Conservation (phyloP, 805 yeast genomes). For the Hanseniaspora meyeri region DNA sequence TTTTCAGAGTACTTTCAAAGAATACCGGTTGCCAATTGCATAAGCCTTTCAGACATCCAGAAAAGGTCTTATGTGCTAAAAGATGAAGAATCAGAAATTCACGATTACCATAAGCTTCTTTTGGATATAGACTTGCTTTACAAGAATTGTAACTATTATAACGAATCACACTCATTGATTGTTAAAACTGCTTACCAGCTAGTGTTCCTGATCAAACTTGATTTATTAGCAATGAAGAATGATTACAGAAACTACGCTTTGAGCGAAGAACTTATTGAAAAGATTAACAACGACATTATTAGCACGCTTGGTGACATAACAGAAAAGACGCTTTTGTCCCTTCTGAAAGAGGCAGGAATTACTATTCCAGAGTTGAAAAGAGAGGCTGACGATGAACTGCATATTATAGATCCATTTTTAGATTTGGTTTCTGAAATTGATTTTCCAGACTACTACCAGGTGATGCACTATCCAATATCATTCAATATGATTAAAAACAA, state of each 20-base stretch:
- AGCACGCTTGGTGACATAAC: conserved; percentile 4
- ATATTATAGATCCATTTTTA: conserved; percentile 58
- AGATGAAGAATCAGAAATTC: conserved; percentile 16
- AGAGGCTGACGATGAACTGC: conserved; percentile 20
- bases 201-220: conserved; percentile 43
- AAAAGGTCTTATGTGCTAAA: conserved; percentile 24
- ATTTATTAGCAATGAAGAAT: conserved; percentile 31
- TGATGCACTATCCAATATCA: conserved; percentile 64
- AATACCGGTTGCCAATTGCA: conserved; percentile 41
- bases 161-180: conserved; percentile 53
- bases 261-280: conserved; percentile 21
- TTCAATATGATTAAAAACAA: conserved; percentile 45
- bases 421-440: conserved; percentile 57
- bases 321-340: conserved; percentile 16
- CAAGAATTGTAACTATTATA: conserved; percentile 59
- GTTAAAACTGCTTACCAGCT: conserved; percentile 53
- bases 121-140: conserved; percentile 57
- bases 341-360: conserved; percentile 16
- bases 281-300: conserved; percentile 15
- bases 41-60: conserved; percentile 57
- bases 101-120: conserved; percentile 32
- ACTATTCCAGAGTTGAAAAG: conserved; percentile 4
- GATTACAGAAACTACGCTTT: conserved; percentile 24
- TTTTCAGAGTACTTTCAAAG: conserved; percentile 72
- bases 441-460: conserved; percentile 70